Evolutionary conservation across 177 flowering plant species (phyloP), one percentile per base, ranked within the genome.

Genomic region (Vitis hybrid): DNA sequence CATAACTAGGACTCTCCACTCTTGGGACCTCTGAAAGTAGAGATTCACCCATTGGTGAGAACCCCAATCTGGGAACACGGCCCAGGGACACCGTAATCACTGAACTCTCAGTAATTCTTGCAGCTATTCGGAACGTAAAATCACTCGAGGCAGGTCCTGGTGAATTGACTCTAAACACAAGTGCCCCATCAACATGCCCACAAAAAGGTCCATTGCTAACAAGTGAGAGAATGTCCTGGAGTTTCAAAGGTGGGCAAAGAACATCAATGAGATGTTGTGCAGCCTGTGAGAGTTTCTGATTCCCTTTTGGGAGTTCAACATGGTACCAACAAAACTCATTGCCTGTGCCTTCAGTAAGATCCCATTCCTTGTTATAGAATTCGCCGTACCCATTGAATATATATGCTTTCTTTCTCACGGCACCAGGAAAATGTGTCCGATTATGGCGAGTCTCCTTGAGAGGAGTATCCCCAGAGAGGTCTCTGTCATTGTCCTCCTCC

Each of bases 191-290:
- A 20, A 96, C 97, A 74, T 92, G 84, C 49, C 94, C 98, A 79
- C 99, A 96, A 77, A 87, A 96, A 49, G 99, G 98, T 59, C 99
- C 99, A 76, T 90, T 93, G 79, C 97, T 96, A 9, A 93, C 84
- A 4, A 96, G 89, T 7, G 95, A 84, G 11, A 96, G 94, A 66
- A 96, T 96, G 79, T 96, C 99, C 63, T 96, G 99, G 61, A 96
- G 97, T 74, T 92, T 96, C 68, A 96, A 75, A 50, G 99, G 99
- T 0, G 99, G 99, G 74, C 98, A 96, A 58, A 96, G 91, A 54
- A 80, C 92, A 74, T 88, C 91, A 58, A 96, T 96, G 56, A 96
- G 92, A 75, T 83, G 84, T 67, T 93, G 94, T 14, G 98, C 99
- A 49, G 87, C 87, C 52, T 86, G 82, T 6, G 97, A 71, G 0